A percentile compares a stretch with the other conserved stretches of the same genome.
phyloP scores from a whole-genome alignment of 805 yeast species.

The Cyberlindnera veronae region DNA sequence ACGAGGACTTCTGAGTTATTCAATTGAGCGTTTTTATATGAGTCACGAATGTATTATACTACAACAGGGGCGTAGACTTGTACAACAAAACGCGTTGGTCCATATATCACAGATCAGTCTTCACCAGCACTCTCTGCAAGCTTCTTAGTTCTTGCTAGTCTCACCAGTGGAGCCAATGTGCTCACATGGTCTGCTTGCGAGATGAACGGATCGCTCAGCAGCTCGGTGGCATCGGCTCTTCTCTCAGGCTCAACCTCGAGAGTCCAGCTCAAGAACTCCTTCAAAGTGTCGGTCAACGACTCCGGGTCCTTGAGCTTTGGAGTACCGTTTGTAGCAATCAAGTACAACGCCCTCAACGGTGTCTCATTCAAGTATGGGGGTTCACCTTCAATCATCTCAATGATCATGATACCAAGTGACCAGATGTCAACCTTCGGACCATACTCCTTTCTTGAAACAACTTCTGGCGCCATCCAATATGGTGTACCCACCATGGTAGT shows the following conservation, averaged over 20 bases:
- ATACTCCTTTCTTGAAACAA: conserved; percentile 89
- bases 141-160: conserved; percentile 67
- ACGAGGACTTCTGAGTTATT: no score
- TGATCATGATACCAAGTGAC: conserved; percentile 97
- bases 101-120: no score
- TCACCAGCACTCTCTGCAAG: conserved; percentile 35
- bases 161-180: conserved; percentile 70
- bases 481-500: conserved; percentile 99
- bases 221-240: conserved; percentile 86
- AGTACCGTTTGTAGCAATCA: conserved; percentile 96
- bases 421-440: conserved; percentile 97
- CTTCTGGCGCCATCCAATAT: conserved; percentile 99
- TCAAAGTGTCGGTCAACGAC: conserved; percentile 60
- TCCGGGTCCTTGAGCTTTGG: conserved; percentile 91
- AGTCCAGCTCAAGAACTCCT: conserved; percentile 75
- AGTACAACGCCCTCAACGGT: conserved; percentile 87
- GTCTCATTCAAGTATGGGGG: conserved; percentile 97
- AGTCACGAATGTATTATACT: no score
- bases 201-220: conserved; percentile 72
- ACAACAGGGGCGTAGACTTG: no score
- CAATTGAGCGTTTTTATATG: no score
- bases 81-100: no score
- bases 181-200: conserved; percentile 58
- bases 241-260: conserved; percentile 90
- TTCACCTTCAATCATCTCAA: conserved; percentile 98